Evolutionary conservation across 345 rosid species (phyloP).

Genomic region (Melaleuca alternifolia): DNA sequence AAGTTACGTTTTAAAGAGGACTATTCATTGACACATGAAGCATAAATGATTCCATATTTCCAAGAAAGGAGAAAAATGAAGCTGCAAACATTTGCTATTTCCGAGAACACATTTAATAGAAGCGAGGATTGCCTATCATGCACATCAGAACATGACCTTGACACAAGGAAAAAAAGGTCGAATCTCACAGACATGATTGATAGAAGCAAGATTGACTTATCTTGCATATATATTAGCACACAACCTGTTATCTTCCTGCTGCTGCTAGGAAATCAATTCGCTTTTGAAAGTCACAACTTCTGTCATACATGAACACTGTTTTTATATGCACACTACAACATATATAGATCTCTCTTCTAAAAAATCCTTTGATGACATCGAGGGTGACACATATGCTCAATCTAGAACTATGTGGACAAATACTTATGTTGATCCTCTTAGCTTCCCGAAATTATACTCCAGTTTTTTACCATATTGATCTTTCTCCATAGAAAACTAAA

Average conservation of each 20-base stretch:
- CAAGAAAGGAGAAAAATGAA: not conserved
- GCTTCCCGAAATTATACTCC: not conserved
- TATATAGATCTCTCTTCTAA: not conserved
- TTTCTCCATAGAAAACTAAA: not conserved
- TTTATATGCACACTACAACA: not conserved
- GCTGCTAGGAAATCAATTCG: not conserved
- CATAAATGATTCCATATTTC: not conserved
- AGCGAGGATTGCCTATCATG: not conserved
- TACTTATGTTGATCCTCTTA: not conserved
- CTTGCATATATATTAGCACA: not conserved
- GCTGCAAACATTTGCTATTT: not conserved
- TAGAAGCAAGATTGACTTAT: not conserved
- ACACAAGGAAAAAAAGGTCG: not conserved
- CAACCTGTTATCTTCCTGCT: not conserved
- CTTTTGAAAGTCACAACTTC: not conserved
- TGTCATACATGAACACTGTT: not conserved
- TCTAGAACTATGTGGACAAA: not conserved
- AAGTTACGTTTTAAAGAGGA: not conserved
- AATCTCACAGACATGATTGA: not conserved
- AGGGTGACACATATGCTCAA: not conserved
- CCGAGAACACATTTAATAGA: not conserved
- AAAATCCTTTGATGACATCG: not conserved
- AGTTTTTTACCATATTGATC: not conserved
- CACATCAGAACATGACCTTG: not conserved
- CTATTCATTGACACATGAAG: not conserved